Percentiles rank a stretch among this genome's conserved stretches.
phyloP scores from a whole-genome alignment of 768 basidiomycete species.

The Chalciporus chontae region DNA sequence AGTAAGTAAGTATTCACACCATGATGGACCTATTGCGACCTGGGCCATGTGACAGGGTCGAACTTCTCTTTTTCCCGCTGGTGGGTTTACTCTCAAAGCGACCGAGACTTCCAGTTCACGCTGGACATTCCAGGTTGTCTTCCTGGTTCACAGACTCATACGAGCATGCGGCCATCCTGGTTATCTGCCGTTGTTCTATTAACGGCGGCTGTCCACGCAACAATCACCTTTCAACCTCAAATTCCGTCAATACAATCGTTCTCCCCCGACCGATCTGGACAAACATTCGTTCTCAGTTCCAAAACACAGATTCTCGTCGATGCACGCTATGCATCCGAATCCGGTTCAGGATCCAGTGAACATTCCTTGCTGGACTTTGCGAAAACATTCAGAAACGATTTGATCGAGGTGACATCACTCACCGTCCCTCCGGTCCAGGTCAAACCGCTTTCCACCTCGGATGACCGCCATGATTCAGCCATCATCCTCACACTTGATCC shows the following conservation, averaged over 20 bases:
- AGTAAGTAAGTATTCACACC: too few species aligned
- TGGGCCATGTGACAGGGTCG: too few species aligned
- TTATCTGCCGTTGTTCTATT: not conserved
- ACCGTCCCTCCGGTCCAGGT: not conserved
- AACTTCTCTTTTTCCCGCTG: too few species aligned
- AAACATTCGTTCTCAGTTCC: conserved; percentile 29
- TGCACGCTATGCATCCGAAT: conserved; percentile 15
- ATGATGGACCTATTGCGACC: too few species aligned
- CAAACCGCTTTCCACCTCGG: not conserved
- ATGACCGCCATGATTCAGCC: conserved; percentile 4
- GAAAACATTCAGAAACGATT: conserved; percentile 34
- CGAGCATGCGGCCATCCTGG: not conserved
- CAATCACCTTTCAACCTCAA: conserved; percentile 23
- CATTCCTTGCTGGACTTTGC: conserved; percentile 37
- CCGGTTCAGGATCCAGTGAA: conserved; percentile 11
- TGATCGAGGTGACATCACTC: conserved; percentile 29
- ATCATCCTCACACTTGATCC: conserved; percentile 33
- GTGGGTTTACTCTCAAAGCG: too few species aligned
- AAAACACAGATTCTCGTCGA: conserved; percentile 37
- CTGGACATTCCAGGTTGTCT: not conserved
- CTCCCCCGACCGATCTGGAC: conserved; percentile 13
- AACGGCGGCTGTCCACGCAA: not conserved
- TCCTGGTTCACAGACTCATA: too few species aligned
- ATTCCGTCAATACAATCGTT: conserved; percentile 39
- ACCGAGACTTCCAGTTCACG: not conserved